These are phyloP conservation scores for Tetracladium maxilliforme DNA, from an alignment of 2,329 filamentous ascomycete species.

Conservation along the genomic window DNA sequence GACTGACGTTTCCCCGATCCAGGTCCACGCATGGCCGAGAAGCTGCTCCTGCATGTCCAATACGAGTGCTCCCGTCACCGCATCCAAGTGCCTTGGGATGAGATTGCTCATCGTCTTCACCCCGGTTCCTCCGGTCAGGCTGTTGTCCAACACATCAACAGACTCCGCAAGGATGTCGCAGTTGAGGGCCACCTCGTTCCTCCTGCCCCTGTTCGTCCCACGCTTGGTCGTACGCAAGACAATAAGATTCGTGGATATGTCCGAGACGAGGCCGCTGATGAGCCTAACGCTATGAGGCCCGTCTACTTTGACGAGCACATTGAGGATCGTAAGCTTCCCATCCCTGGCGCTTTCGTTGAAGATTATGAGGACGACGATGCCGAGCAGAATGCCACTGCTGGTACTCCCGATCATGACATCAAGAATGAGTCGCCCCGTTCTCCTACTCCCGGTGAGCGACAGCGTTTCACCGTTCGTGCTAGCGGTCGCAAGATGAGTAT, in stretches of 20 bases:
- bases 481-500: too few relatives aligned
- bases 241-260: conserved; percentile 9
- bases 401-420: neutral
- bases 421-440: conserved; percentile 2
- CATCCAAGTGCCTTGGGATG: conserved; percentile 10
- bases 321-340: conserved; percentile 6
- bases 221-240: conserved; percentile 2
- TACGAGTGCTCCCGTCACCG: conserved; percentile 18
- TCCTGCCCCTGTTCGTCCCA: too few relatives aligned
- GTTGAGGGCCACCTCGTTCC: conserved; percentile 14
- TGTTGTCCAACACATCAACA: conserved; percentile 10
- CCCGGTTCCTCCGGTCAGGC: conserved; percentile 9
- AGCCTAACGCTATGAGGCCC: conserved; percentile 2
- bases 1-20: neutral
- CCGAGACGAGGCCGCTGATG: conserved; percentile 6
- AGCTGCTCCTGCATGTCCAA: conserved; percentile 22
- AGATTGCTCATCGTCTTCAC: conserved; percentile 9
- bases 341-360: conserved; percentile 1
- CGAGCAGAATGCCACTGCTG: neutral
- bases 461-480: too few relatives aligned
- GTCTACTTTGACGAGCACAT: conserved; percentile 9
- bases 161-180: conserved; percentile 9
- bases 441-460: too few relatives aligned
- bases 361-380: conserved; percentile 1
- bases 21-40: conserved; percentile 31